Percentiles rank a stretch among this genome's conserved stretches.
These are phyloP conservation scores for Anastatica hierochuntica DNA, from an alignment of 345 rosid species.

Conservation along the genomic window DNA sequence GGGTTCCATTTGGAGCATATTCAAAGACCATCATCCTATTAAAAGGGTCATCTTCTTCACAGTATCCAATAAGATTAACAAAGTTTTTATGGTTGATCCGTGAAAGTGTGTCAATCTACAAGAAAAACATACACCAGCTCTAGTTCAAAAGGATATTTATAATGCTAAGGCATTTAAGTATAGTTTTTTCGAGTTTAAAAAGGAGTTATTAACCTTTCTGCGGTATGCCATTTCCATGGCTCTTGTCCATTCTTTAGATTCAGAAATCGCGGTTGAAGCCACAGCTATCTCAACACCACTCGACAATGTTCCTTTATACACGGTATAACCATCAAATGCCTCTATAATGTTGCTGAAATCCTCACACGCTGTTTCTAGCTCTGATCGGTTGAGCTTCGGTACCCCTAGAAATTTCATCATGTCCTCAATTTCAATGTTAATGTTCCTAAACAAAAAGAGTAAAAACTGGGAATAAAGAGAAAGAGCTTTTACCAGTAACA, in stretches of 20 bases:
- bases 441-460: not conserved
- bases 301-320: slow-evolving; percentile 82
- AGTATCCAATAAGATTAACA: slow-evolving; percentile 78
- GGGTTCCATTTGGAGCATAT: slow-evolving; percentile 92
- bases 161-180: no score
- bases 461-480: not conserved
- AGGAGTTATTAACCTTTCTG: slow-evolving; percentile 51
- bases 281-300: slow-evolving; percentile 96
- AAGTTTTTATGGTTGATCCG: slow-evolving; percentile 88
- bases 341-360: slow-evolving; percentile 96
- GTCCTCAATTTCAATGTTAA: slow-evolving; percentile 11
- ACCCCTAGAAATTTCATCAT: slow-evolving; percentile 40
- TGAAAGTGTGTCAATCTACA: slow-evolving; percentile 70
- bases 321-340: slow-evolving; percentile 77
- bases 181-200: not conserved
- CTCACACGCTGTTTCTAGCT: slow-evolving; percentile 96
- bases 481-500: slow-evolving; percentile 45
- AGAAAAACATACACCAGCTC: not conserved
- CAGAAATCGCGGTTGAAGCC: slow-evolving; percentile 64
- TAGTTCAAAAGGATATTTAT: no score
- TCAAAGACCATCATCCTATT: slow-evolving; percentile 98
- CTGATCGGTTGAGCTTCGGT: slow-evolving; percentile 74
- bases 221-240: slow-evolving; percentile 86
- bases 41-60: slow-evolving; percentile 86
- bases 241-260: slow-evolving; percentile 76